Conservation (phyloP, 2,329 filamentous ascomycete species). For the Amphichorda felina region DNA sequence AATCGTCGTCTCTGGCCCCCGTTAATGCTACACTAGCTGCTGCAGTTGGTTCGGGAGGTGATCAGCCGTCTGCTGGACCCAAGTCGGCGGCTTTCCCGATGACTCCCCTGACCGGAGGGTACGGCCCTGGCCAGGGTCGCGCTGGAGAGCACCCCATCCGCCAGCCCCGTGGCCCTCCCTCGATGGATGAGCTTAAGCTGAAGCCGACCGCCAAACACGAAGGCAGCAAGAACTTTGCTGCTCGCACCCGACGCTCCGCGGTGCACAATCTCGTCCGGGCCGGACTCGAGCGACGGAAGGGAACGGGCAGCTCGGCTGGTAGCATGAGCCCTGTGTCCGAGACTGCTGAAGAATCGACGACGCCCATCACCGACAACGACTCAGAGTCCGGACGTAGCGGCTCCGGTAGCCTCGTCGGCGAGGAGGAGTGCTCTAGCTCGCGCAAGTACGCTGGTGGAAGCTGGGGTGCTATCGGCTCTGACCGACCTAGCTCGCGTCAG, state of each 20-base stretch:
- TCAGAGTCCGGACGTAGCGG: conserved; percentile 60
- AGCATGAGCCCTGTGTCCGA: conserved; percentile 89
- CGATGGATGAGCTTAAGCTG: conserved; percentile 77
- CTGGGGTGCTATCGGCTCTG: conserved; percentile 74
- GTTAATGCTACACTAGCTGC: conserved; percentile 38
- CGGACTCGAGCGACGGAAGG: conserved; percentile 73
- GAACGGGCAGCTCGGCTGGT: conserved; percentile 57
- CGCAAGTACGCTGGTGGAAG: conserved; percentile 62
- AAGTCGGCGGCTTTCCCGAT: conserved; percentile 72
- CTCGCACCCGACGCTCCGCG: conserved; percentile 82
- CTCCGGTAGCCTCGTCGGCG: conserved; percentile 71
- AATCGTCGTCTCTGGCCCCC: conserved; percentile 63
- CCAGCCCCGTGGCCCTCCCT: conserved; percentile 84
- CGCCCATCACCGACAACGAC: conserved; percentile 61
- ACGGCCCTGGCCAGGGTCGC: conserved; percentile 84
- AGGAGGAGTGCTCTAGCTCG: conserved; percentile 47
- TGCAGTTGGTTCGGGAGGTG: conserved; percentile 25
- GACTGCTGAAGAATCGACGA: conserved; percentile 53
- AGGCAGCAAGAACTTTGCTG: conserved; percentile 94
- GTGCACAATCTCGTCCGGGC: conserved; percentile 86
- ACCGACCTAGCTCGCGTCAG: conserved; percentile 63
- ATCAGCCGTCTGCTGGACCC: conserved; percentile 51
- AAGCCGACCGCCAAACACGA: conserved; percentile 90
- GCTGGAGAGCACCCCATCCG: conserved; percentile 90
- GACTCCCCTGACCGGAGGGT: conserved; percentile 72